phyloP scores from a whole-genome alignment of 2,329 filamentous ascomycete genomes.

The Penicillium crustosum region DNA sequence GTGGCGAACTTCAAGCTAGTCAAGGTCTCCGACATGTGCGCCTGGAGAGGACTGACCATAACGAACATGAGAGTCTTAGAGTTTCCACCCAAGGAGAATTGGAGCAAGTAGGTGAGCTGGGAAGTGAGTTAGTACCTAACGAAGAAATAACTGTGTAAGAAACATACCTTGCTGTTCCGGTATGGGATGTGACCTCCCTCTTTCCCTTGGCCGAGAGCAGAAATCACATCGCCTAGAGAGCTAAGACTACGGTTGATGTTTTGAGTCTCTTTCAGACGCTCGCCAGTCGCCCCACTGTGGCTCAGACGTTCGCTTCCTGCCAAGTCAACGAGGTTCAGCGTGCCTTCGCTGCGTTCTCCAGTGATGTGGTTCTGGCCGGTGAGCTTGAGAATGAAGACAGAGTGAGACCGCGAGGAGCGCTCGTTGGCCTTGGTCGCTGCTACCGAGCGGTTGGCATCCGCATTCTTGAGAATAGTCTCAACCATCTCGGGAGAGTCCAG shows the following conservation, averaged over 20 bases:
- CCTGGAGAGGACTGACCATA: slow-evolving; percentile 91
- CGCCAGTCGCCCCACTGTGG: slow-evolving; percentile 81
- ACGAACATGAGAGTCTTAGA: slow-evolving; percentile 99
- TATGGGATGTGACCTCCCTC: slow-evolving; percentile 82
- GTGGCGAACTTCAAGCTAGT: slow-evolving; percentile 95
- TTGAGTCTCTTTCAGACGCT: slow-evolving; percentile 87
- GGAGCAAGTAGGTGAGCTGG: slow-evolving; percentile 84
- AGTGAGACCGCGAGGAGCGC: slow-evolving; percentile 89
- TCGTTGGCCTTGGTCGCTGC: slow-evolving; percentile 98
- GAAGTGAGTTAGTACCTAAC: slow-evolving; percentile 18
- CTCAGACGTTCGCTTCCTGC: slow-evolving; percentile 90
- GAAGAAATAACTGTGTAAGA: background rate
- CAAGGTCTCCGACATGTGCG: slow-evolving; percentile 86
- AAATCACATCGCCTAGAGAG: slow-evolving; percentile 91
- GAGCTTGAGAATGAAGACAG: slow-evolving; percentile 83
- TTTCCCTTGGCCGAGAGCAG: slow-evolving; percentile 80
- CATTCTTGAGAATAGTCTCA: slow-evolving; percentile 74
- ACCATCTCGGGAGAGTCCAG: slow-evolving; percentile 80
- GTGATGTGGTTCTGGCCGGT: slow-evolving; percentile 69
- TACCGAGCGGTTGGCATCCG: slow-evolving; percentile 83
- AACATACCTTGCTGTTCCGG: slow-evolving; percentile 80
- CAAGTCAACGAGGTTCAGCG: slow-evolving; percentile 91
- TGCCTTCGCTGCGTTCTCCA: slow-evolving; percentile 83
- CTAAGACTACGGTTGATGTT: slow-evolving; percentile 96
- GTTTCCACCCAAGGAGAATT: slow-evolving; percentile 92